These are phyloP conservation scores for Fusarium abutilonis DNA, from an alignment of 2,329 filamentous ascomycete species.

Conservation along the genomic window DNA sequence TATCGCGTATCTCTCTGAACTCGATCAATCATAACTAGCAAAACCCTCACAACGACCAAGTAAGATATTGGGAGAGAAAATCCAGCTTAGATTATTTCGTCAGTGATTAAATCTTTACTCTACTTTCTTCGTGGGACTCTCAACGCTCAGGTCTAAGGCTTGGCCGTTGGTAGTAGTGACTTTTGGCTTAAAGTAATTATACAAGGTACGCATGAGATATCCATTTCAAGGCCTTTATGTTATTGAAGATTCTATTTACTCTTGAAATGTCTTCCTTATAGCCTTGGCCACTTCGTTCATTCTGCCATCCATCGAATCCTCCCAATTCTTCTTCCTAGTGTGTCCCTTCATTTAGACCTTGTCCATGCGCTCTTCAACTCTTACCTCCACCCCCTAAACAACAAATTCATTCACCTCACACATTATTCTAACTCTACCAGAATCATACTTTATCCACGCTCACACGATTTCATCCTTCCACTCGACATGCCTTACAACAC, in stretches of 20 bases:
- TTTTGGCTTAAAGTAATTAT: background rate
- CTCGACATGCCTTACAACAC: conserved; percentile 87
- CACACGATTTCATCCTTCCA: background rate
- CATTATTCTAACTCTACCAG: conserved; percentile 14
- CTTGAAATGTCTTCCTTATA: background rate
- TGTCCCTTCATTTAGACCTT: background rate
- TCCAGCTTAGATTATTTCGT: background rate
- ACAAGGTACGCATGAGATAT: conserved; percentile 22
- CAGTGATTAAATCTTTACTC: background rate
- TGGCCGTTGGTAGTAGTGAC: conserved; percentile 3
- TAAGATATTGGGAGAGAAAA: background rate
- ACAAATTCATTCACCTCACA: background rate
- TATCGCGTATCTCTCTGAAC: conserved; percentile 19
- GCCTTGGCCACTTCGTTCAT: background rate
- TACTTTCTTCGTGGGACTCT: background rate
- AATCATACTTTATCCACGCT: background rate
- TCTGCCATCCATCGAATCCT: background rate
- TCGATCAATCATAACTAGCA: background rate
- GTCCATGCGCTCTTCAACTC: conserved; percentile 4
- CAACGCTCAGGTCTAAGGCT: background rate
- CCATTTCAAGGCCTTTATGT: background rate
- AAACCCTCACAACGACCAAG: background rate
- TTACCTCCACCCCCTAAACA: background rate
- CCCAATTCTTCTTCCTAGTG: too few relatives aligned
- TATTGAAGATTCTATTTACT: background rate